These are phyloP conservation scores for Talaromyces albobiverticillius DNA, from an alignment of 2,329 filamentous ascomycete genomes.

Conservation along the genomic window DNA sequence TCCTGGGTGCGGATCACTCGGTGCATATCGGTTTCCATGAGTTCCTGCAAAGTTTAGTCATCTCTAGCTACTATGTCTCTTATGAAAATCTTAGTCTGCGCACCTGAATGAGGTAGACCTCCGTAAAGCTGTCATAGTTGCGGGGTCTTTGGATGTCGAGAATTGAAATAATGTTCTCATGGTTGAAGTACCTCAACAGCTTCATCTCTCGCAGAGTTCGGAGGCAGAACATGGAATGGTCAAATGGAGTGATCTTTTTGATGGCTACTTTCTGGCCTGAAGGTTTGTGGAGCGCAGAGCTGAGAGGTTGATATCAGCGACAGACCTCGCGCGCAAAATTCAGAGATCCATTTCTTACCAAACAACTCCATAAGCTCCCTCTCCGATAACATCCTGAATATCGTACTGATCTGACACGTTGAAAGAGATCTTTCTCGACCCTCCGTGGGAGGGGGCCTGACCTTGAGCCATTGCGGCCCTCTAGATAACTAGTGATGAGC, in stretches of 20 bases:
- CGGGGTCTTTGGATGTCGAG: slow-evolving; percentile 98
- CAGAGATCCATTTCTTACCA: slow-evolving; percentile 65
- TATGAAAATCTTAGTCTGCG: slow-evolving; percentile 19
- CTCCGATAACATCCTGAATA: slow-evolving; percentile 98
- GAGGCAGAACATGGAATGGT: slow-evolving; percentile 98
- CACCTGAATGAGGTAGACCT: slow-evolving; percentile 98
- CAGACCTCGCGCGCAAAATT: too few species aligned
- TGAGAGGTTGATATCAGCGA: slow-evolving; percentile 49
- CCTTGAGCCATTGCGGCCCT: slow-evolving; percentile 37
- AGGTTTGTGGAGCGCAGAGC: slow-evolving; percentile 93
- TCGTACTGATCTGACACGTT: slow-evolving; percentile 99
- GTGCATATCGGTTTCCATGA: slow-evolving; percentile 99
- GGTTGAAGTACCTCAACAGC: slow-evolving; percentile 96
- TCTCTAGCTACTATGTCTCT: not conserved
- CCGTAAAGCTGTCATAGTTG: slow-evolving; percentile 92
- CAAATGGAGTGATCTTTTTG: slow-evolving; percentile 99
- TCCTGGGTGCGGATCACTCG: slow-evolving; percentile 98
- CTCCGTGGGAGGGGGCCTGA: slow-evolving; percentile 47
- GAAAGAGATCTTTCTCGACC: slow-evolving; percentile 93
- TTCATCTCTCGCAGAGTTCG: slow-evolving; percentile 99
- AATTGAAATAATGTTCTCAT: slow-evolving; percentile 99
- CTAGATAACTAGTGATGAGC: not conserved
- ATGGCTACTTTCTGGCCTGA: slow-evolving; percentile 98
- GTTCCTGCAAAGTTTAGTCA: slow-evolving; percentile 58
- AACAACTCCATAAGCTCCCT: slow-evolving; percentile 97